Conservation (phyloP, 1,284 basidiomycete species). For the Apiotrichum domesticum region DNA sequence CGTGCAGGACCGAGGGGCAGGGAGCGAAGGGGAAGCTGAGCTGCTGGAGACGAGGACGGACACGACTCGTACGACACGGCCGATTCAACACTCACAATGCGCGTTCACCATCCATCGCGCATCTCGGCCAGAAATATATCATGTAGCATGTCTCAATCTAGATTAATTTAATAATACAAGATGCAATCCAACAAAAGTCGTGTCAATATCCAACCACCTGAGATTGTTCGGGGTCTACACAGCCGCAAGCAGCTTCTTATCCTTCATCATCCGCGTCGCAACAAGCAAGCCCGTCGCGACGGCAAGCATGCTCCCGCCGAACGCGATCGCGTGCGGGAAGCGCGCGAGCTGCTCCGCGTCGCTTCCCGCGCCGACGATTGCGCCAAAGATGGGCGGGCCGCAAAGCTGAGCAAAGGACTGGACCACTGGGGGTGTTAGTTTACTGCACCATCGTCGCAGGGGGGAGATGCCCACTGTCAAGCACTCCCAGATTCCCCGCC, state of each 20-base stretch:
- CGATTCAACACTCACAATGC: too few species aligned
- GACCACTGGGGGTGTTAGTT: slow-evolving; percentile 19
- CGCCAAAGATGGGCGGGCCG: neutral
- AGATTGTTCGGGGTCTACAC: slow-evolving; percentile 5
- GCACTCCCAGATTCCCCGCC: neutral
- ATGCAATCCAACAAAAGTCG: too few species aligned
- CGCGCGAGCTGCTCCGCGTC: slow-evolving; percentile 14
- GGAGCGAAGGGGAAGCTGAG: too few species aligned
- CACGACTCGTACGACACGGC: too few species aligned
- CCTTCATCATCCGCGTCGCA: slow-evolving; percentile 11
- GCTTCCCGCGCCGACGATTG: neutral
- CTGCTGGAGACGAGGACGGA: too few species aligned
- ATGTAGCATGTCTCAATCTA: too few species aligned
- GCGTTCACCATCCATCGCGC: too few species aligned
- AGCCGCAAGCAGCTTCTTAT: slow-evolving; percentile 13
- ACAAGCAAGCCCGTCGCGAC: slow-evolving; percentile 11
- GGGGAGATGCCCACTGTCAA: too few species aligned
- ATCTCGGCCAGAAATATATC: too few species aligned
- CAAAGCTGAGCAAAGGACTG: neutral
- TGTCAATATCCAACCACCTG: too few species aligned
- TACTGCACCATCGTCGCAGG: too few species aligned
- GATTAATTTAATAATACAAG: too few species aligned
- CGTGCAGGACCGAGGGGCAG: neutral
- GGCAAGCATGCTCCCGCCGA: slow-evolving; percentile 23
- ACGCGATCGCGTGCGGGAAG: slow-evolving; percentile 25